Evolutionary conservation across 768 basidiomycete genomes (phyloP), one percentile per base, ranked within the genome.

Genomic region (Termitomyces titanicus): DNA sequence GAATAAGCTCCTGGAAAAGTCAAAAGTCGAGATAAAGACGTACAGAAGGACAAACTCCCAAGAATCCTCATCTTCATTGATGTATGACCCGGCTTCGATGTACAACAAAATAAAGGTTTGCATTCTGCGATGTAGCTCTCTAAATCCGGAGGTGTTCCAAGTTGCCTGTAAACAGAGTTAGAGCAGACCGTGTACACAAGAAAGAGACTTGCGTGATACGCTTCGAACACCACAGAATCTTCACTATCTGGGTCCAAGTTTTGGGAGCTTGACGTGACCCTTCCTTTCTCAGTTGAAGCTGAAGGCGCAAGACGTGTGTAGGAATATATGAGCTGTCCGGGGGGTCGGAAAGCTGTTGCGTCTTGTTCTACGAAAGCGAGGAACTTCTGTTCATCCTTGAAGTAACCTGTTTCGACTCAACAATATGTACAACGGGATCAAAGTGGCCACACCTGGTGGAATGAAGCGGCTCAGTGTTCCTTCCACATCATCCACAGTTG

Each of bases 31-130:
- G 44, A 27, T 38, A 13, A 29, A 3, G 17, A 80, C 92, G 54
- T 63, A 97, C 89, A 97, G 71, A 1, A 93, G 76, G 39, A 85
- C 81, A 68, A 98, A 98, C 68, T 98, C 93, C 96, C 96, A 98
- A 1, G 80, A 77, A 20, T 94, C 89, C 66, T 98, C 96, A 5
- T 92, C 91, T 61, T 98, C 96, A 63, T 88, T 83, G 61, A 99
- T 92, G 69, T 94, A 98, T 12, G 91, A 93, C 3, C 95, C 97
- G 11, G 83, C 97, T 67, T 99, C 97, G 63, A 99, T 94, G 72
- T 92, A 98, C 5, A 99, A 76, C 53, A 96, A 68, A 60, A 98
- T 92, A 68, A 97, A 98, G 47, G 98, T 67, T 70, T 98, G 97
- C 89, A 97, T 96, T 51, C 83, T 77, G 17, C 88, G 80, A 66